Evolutionary conservation across 148 eudicot species (phyloP).

Genomic region (Cornus florida): DNA sequence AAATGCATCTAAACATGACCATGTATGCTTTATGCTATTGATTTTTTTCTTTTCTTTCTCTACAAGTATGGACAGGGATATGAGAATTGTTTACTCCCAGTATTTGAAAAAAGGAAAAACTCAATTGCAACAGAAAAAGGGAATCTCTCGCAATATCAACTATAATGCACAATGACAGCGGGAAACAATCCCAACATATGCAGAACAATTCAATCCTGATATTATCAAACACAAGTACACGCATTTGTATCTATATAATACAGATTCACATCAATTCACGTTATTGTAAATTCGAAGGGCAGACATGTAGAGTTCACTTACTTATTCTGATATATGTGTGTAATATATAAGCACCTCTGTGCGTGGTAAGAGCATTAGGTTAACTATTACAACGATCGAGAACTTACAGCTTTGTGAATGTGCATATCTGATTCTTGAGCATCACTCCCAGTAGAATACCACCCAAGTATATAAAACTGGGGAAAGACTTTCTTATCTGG

Average conservation of each 20-base stretch:
- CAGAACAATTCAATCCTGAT: not conserved
- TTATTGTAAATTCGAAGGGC: not conserved
- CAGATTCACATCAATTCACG: not conserved
- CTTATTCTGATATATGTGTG: not conserved
- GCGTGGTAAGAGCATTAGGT: not conserved
- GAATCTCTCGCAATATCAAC: too few relatives aligned
- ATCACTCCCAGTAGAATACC: constrained; percentile 95
- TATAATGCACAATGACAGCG: too few relatives aligned
- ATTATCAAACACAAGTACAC: not conserved
- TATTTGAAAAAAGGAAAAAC: too few relatives aligned
- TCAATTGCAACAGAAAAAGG: not conserved
- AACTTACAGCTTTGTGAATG: constrained; percentile 86
- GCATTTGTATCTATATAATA: too few relatives aligned
- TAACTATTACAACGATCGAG: not conserved
- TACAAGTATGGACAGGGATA: too few relatives aligned
- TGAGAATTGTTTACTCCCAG: too few relatives aligned
- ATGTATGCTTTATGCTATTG: too few relatives aligned
- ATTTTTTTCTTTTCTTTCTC: too few relatives aligned
- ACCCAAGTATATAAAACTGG: constrained; percentile 77
- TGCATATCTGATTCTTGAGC: constrained; percentile 91
- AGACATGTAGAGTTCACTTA: not conserved
- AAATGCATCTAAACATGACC: not conserved
- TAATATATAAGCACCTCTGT: not conserved
- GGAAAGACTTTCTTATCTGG: constrained; percentile 96
- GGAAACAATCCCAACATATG: too few relatives aligned